Conservation (phyloP, 257 asterid genomes). For the Penstemon davidsonii region DNA sequence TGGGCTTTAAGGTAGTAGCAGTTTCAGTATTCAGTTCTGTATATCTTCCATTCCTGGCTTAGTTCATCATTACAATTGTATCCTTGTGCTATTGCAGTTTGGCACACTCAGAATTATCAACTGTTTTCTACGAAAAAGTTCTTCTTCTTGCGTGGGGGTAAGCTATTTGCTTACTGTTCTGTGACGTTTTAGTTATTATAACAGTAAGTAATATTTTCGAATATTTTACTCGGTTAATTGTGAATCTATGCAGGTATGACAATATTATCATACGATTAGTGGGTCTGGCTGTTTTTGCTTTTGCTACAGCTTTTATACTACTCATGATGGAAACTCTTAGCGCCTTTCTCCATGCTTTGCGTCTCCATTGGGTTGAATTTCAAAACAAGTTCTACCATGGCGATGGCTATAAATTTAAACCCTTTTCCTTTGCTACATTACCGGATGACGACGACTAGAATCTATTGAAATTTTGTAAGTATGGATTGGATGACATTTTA, state of each 20-base stretch:
- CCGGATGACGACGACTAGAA: constrained; percentile 56
- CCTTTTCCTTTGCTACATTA: constrained; percentile 72
- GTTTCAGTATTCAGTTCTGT: constrained; percentile 16
- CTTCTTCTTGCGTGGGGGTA: constrained; percentile 95
- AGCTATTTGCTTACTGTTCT: constrained; percentile 26
- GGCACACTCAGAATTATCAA: constrained; percentile 93
- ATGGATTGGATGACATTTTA: constrained; percentile 31
- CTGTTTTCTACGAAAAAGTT: constrained; percentile 90
- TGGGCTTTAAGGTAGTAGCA: constrained; percentile 85
- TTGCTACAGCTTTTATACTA: constrained; percentile 81
- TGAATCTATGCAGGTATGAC: constrained; percentile 60
- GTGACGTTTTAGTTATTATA: neutral
- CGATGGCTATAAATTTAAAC: constrained; percentile 85
- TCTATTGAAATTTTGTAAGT: constrained; percentile 21
- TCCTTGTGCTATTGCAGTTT: constrained; percentile 49
- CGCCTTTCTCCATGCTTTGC: constrained; percentile 91
- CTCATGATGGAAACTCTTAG: constrained; percentile 96
- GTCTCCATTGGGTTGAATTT: constrained; percentile 97
- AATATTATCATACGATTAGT: constrained; percentile 61
- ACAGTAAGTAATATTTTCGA: neutral
- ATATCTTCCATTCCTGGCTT: constrained; percentile 23
- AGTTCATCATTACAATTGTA: constrained; percentile 18
- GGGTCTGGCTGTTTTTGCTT: constrained; percentile 78
- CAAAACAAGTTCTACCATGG: constrained; percentile 85
- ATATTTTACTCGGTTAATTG: neutral